Percentiles rank a stretch among this genome's conserved stretches.
Evolutionary conservation across 495 filamentous ascomycete species (phyloP).

Genomic region (Hypoxylon trugodes): DNA sequence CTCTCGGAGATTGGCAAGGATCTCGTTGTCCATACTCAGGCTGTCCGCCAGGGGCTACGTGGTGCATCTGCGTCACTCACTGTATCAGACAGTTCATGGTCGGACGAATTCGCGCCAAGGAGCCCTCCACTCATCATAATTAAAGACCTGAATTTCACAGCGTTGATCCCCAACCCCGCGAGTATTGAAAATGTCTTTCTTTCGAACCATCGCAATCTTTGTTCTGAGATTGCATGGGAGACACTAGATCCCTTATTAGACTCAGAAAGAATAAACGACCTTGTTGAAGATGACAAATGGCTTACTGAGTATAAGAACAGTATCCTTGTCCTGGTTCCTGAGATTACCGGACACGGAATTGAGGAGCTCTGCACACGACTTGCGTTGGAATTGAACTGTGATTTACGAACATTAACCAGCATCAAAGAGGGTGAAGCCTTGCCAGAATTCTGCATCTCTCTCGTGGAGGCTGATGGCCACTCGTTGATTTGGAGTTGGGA

Average conservation of each 20-base stretch:
- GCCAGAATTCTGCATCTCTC: conserved; percentile 35
- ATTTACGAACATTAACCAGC: conserved; percentile 21
- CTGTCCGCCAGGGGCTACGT: conserved; percentile 8
- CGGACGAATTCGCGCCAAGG: neutral
- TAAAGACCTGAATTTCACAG: conserved; percentile 32
- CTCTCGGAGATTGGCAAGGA: conserved; percentile 14
- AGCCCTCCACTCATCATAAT: conserved; percentile 13
- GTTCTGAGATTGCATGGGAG: conserved; percentile 45
- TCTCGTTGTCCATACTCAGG: conserved; percentile 15
- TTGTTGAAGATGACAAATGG: neutral
- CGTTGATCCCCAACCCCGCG: neutral
- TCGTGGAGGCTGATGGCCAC: conserved; percentile 34
- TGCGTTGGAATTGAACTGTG: conserved; percentile 6
- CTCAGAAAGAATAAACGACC: neutral
- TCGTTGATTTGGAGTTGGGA: conserved; percentile 37
- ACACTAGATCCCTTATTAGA: conserved; percentile 5
- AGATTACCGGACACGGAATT: neutral
- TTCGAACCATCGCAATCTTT: conserved; percentile 44
- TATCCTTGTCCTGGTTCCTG: conserved; percentile 26
- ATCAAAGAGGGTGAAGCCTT: conserved; percentile 7
- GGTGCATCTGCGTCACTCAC: conserved; percentile 24
- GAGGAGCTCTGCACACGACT: neutral
- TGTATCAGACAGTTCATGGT: conserved; percentile 27
- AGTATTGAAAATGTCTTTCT: conserved; percentile 35
- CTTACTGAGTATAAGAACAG: neutral